Percentiles rank a stretch among this genome's conserved stretches.
These are phyloP conservation scores for Haematococcus lacustris DNA, from an alignment of 139 green algal species.

Conservation along the genomic window DNA sequence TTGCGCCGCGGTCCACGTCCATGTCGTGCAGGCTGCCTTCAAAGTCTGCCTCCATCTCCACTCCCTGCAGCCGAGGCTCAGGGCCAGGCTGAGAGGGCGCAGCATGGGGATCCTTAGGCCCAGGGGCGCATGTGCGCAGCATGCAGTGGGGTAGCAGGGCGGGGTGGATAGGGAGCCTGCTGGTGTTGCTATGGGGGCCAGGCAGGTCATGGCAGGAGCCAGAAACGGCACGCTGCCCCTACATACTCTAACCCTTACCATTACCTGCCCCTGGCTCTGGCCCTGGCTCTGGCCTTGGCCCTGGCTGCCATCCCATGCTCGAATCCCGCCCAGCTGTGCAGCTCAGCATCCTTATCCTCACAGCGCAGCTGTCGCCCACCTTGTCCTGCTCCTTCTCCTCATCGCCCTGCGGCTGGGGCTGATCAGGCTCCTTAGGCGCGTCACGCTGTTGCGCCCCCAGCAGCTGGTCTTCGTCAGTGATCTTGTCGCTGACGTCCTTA, in stretches of 20 bases:
- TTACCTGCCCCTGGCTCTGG: background rate
- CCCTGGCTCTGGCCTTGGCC: too few species aligned
- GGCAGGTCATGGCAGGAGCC: too few species aligned
- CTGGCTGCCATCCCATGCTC: background rate
- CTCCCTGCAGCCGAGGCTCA: conserved; percentile 32
- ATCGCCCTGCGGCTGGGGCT: conserved; percentile 23
- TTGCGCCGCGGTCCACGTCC: conserved; percentile 51
- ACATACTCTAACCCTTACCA: too few species aligned
- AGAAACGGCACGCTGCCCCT: too few species aligned
- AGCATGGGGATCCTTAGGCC: background rate
- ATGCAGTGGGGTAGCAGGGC: background rate
- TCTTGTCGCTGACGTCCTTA: conserved; percentile 91
- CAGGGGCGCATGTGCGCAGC: background rate
- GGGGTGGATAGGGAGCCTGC: too few species aligned
- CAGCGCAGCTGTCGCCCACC: background rate
- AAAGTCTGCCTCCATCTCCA: conserved; percentile 99
- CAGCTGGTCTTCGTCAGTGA: conserved; percentile 91
- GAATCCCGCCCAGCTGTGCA: background rate
- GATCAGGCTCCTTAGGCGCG: conserved; percentile 34
- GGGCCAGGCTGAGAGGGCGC: background rate
- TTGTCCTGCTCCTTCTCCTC: background rate
- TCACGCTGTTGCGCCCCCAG: conserved; percentile 72
- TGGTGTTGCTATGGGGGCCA: too few species aligned
- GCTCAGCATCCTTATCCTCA: background rate
- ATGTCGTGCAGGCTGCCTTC: conserved; percentile 71